A percentile compares a stretch with the other conserved stretches of the same genome.
Evolutionary conservation across 2,329 filamentous ascomycete genomes (phyloP).

Genomic region (Neofusicoccum sp.): DNA sequence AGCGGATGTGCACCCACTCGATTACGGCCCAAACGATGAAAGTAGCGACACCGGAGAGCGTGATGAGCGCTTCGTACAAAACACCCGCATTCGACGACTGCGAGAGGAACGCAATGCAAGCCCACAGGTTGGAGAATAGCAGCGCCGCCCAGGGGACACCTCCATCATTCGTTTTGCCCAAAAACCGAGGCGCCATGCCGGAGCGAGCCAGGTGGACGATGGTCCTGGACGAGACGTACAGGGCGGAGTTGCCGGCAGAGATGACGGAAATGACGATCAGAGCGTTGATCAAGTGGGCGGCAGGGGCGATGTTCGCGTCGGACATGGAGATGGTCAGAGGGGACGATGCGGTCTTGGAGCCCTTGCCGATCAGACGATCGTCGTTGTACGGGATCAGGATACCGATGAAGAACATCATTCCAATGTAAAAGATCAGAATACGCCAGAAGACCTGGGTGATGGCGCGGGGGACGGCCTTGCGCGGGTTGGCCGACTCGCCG

Average conservation of each 20-base stretch:
- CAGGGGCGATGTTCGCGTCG: slow-evolving; percentile 43
- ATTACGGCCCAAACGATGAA: slow-evolving; percentile 42
- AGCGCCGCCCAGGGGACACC: slow-evolving; percentile 29
- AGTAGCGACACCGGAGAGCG: slow-evolving; percentile 32
- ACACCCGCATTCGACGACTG: slow-evolving; percentile 21
- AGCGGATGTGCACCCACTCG: slow-evolving; percentile 42
- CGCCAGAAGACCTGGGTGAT: slow-evolving; percentile 48
- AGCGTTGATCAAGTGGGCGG: slow-evolving; percentile 35
- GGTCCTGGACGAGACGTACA: slow-evolving; percentile 23
- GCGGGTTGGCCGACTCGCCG: slow-evolving; percentile 63
- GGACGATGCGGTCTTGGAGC: slow-evolving; percentile 53
- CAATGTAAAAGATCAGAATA: slow-evolving; percentile 44
- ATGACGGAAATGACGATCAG: slow-evolving; percentile 24
- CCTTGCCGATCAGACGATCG: slow-evolving; percentile 44
- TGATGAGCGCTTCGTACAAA: slow-evolving; percentile 21
- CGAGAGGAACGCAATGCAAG: slow-evolving; percentile 37
- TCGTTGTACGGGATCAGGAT: slow-evolving; percentile 56
- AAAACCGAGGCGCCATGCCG: slow-evolving; percentile 22
- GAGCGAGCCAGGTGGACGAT: slow-evolving; percentile 22
- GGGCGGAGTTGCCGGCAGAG: slow-evolving; percentile 22
- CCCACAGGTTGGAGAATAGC: slow-evolving; percentile 37
- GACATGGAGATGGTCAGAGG: slow-evolving; percentile 54
- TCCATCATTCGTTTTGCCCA: slow-evolving; percentile 20
- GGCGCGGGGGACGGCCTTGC: slow-evolving; percentile 63
- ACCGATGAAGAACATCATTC: slow-evolving; percentile 55